Evolutionary conservation across 352 stramenopile genomes (phyloP).

Genomic region (Globisporangium mamillatum): DNA sequence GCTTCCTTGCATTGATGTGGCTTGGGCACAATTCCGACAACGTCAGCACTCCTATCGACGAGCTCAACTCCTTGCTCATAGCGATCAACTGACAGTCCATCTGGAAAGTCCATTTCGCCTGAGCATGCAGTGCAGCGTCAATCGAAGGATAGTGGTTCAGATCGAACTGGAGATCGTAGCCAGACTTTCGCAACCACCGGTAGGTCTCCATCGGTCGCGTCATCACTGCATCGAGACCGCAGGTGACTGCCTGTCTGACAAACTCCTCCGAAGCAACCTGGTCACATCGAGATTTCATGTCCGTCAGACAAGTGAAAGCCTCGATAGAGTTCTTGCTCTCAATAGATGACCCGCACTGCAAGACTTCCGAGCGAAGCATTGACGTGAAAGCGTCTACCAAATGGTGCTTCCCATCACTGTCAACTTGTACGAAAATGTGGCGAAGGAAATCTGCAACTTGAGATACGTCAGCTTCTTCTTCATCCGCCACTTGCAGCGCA

Average conservation of each 20-base stretch:
- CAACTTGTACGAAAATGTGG: slow-evolving; percentile 25
- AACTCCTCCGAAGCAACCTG: slow-evolving; percentile 5
- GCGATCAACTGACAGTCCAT: slow-evolving; percentile 76
- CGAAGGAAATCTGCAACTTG: slow-evolving; percentile 35
- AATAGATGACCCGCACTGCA: slow-evolving; percentile 22
- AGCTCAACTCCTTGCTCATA: slow-evolving; percentile 38
- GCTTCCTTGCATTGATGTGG: slow-evolving; percentile 33
- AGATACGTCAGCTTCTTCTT: slow-evolving; percentile 16
- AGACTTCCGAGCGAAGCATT: slow-evolving; percentile 25
- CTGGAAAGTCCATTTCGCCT: slow-evolving; percentile 63
- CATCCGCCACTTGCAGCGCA: slow-evolving; percentile 31
- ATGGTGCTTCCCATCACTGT: slow-evolving; percentile 1
- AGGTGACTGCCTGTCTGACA: neutral
- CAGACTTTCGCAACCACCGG: slow-evolving; percentile 39
- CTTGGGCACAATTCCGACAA: slow-evolving; percentile 64
- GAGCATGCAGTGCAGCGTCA: slow-evolving; percentile 40
- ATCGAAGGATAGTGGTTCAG: slow-evolving; percentile 43
- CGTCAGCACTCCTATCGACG: slow-evolving; percentile 51
- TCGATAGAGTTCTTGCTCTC: slow-evolving; percentile 35
- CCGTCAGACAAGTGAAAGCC: slow-evolving; percentile 25
- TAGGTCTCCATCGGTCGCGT: slow-evolving; percentile 36
- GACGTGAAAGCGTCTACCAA: slow-evolving; percentile 7
- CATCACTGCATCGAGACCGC: slow-evolving; percentile 16
- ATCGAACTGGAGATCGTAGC: slow-evolving; percentile 61
- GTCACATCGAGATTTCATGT: slow-evolving; percentile 18